Evolutionary conservation across 192 early-diverging fungal species (phyloP).

Genomic region (Linnemannia schmuckeri): DNA sequence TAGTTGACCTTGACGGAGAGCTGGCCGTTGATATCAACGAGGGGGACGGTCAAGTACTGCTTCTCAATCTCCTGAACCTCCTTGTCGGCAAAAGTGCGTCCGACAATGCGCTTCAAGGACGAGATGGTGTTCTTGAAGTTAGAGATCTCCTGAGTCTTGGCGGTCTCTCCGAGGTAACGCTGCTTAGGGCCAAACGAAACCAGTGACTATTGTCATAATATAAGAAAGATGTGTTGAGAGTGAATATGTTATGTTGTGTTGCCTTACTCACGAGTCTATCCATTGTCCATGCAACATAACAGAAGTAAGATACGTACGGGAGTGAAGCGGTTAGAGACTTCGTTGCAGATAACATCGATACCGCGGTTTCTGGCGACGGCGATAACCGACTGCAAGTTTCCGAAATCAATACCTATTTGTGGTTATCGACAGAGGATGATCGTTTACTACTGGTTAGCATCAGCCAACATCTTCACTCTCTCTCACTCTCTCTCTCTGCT

Average conservation of each 20-base stretch:
- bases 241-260: not conserved
- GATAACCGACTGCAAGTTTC: conserved; percentile 95
- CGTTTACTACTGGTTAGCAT: not conserved
- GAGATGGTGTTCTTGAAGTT: conserved; percentile 98
- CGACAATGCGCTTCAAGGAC: conserved; percentile 91
- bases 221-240: not conserved
- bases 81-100: conserved; percentile 87
- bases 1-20: conserved; percentile 87
- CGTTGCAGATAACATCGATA: conserved; percentile 97
- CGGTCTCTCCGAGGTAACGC: conserved; percentile 94
- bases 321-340: conserved; percentile 96
- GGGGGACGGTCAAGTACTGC: conserved; percentile 84
- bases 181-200: conserved; percentile 97
- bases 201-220: conserved; percentile 68
- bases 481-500: no score
- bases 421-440: not conserved
- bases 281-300: not conserved
- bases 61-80: conserved; percentile 89
- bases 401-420: conserved; percentile 93
- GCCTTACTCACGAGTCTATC: not conserved
- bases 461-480: not conserved
- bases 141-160: conserved; percentile 95
- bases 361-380: conserved; percentile 98
- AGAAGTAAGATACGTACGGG: conserved; percentile 73
- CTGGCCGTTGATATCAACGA: conserved; percentile 87